Evolutionary conservation across 2,329 filamentous ascomycete genomes (phyloP), one percentile per base, ranked within the genome.

Genomic region (Xylaria sp.): DNA sequence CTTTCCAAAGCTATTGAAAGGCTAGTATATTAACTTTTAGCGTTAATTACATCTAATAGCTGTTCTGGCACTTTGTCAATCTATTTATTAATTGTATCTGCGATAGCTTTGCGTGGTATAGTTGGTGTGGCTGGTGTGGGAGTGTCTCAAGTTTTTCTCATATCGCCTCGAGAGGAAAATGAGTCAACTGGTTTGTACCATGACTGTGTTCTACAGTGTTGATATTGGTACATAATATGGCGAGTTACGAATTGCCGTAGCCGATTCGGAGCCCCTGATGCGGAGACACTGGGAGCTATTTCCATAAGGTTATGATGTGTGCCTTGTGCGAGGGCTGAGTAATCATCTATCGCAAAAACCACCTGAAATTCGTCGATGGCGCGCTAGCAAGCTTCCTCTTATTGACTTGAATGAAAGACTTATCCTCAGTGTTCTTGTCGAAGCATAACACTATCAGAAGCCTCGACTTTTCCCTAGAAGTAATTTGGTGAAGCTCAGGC

Each of bases 231-330:
- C 60, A 62, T 41, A 33, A 62, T 62, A 54, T 20, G 33, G 59
- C n/a, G 31, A 43, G 49, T 23, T 54, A 52, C 56, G 52, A 33
- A 28, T 59, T 55, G 39, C 36, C 55, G 52, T 31, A 56, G 39
- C 61, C 55, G 60, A 64, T 60, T 48, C 55, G 48, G 55, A 67
- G 66, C 28, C 55, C 54, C 54, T 46, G 23, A 55, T 55, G 56
- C 12, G 56, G n/a, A 49, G 33, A 31, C 23, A 6, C 31, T 28
- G n/a, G 46, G 31, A 62, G 20, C 43, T 36, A 43, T 63, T 25
- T 39, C 23, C 41, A 23, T 41, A 8, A 36, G 8, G 46, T 12
- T 23, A 10, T 33, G 20, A 20, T 10, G 28, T 36, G 15, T 25
- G 46, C 25, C 39, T 58, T 23, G 12, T 58, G 39, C 56, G 39